Evolutionary conservation across 306 rosid genomes (phyloP).

Genomic region (Citrullus mucosospermus): DNA sequence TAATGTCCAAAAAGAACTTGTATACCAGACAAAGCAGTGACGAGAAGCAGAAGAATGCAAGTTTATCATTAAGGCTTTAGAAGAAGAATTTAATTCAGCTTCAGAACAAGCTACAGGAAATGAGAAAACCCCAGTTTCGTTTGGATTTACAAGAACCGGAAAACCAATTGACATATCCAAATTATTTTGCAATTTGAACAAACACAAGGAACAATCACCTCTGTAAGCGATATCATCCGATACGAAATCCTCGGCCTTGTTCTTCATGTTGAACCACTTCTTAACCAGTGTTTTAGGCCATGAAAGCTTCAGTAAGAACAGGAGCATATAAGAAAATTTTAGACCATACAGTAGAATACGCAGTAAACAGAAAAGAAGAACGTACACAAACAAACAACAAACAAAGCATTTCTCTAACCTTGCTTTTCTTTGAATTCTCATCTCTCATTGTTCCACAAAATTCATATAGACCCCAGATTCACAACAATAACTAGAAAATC

Average conservation of each 20-base stretch:
- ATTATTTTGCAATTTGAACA: conserved; percentile 14
- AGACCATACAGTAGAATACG: conserved; percentile 18
- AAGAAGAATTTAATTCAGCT: conserved; percentile 8
- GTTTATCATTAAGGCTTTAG: conserved; percentile 1
- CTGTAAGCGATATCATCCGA: conserved; percentile 60
- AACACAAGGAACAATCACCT: conserved; percentile 33
- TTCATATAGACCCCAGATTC: conserved; percentile 49
- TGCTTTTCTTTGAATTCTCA: conserved; percentile 89
- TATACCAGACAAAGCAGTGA: conserved; percentile 13
- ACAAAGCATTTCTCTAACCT: conserved; percentile 53
- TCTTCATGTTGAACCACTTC: conserved; percentile 95
- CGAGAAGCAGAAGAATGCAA: conserved; percentile 17
- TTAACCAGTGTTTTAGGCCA: conserved; percentile 95
- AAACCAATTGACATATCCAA: conserved; percentile 8
- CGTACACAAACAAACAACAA: conserved; percentile 5
- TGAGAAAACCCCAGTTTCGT: conserved; percentile 8
- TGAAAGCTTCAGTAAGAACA: conserved; percentile 57
- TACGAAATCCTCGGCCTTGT: conserved; percentile 77
- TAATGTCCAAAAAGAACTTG: conserved; percentile 10
- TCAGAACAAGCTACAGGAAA: conserved; percentile 2
- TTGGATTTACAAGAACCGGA: neutral
- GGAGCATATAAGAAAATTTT: conserved; percentile 2
- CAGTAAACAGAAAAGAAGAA: conserved; percentile 8
- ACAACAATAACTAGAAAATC: conserved; percentile 9
- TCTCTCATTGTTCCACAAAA: conserved; percentile 85